A percentile compares a stretch with the other conserved stretches of the same genome.
These are phyloP conservation scores for Hymenoscyphus fraxineus DNA, from an alignment of 2,329 filamentous ascomycete species.

Conservation along the genomic window DNA sequence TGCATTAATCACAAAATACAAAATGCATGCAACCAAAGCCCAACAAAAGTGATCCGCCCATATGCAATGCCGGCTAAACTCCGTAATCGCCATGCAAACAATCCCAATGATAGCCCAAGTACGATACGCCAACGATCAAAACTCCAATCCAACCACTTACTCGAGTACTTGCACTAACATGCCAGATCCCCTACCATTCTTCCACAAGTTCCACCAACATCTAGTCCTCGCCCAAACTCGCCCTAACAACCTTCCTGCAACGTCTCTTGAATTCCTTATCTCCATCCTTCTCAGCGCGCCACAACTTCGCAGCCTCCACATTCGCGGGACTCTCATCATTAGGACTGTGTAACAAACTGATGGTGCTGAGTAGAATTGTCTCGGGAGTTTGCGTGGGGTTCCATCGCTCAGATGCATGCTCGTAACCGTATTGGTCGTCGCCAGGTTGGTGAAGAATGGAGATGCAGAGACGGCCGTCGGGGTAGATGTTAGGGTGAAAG, in stretches of 20 bases:
- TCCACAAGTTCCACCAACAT: neutral
- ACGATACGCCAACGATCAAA: neutral
- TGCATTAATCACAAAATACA: neutral
- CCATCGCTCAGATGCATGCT: conserved; percentile 87
- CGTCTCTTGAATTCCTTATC: conserved; percentile 71
- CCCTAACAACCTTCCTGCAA: conserved; percentile 14
- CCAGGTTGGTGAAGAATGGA: conserved; percentile 93
- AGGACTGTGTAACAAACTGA: conserved; percentile 85
- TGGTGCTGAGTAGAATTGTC: conserved; percentile 87
- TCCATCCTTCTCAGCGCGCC: conserved; percentile 69
- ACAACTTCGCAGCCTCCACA: conserved; percentile 83
- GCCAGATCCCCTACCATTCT: neutral
- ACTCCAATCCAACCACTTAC: neutral
- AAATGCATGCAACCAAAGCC: neutral
- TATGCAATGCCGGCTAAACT: neutral
- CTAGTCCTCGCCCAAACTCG: conserved; percentile 16
- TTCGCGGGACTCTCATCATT: conserved; percentile 97
- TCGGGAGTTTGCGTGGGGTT: conserved; percentile 91
- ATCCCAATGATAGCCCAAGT: neutral
- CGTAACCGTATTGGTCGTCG: conserved; percentile 93
- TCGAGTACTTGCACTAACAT: neutral
- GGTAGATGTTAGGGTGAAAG: conserved; percentile 95
- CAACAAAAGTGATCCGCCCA: neutral
- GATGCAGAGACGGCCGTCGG: conserved; percentile 86
- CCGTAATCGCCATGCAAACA: neutral